A percentile compares a stretch with the other conserved stretches of the same genome.
Evolutionary conservation across 2,329 filamentous ascomycete genomes (phyloP).

Genomic region (Curvularia verruculosa): DNA sequence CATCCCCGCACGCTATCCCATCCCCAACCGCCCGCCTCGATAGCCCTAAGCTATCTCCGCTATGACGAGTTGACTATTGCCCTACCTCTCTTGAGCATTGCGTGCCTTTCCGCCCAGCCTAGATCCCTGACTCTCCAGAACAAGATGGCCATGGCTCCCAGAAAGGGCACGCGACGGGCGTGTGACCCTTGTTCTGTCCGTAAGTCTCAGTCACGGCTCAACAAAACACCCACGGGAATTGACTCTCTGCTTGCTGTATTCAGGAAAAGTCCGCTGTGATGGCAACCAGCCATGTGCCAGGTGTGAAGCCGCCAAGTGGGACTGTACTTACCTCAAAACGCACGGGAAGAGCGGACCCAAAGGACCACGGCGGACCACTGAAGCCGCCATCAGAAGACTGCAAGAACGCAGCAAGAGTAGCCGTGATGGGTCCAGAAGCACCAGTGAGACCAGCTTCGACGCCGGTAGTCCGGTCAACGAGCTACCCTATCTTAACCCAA

Average conservation of each 20-base stretch:
- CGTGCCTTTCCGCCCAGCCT: constrained; percentile 22
- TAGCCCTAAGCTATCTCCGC: constrained; percentile 17
- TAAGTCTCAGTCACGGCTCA: constrained; percentile 2
- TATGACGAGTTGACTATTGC: constrained; percentile 30
- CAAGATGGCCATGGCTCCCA: constrained; percentile 38
- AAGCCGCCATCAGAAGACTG: constrained; percentile 43
- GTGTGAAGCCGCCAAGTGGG: constrained; percentile 44
- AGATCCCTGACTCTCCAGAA: constrained; percentile 16
- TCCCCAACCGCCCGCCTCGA: constrained; percentile 5
- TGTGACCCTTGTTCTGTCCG: constrained; percentile 47
- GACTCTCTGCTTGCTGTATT: not conserved
- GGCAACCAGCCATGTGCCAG: constrained; percentile 44
- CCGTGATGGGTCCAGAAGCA: constrained; percentile 34
- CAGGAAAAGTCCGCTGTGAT: constrained; percentile 42
- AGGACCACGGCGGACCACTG: constrained; percentile 43
- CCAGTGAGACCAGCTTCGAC: constrained; percentile 44
- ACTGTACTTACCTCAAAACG: constrained; percentile 47
- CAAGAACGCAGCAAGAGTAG: constrained; percentile 40
- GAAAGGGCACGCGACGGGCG: constrained; percentile 45
- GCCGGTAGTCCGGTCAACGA: constrained; percentile 39
- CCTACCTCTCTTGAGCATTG: constrained; percentile 20
- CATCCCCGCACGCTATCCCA: constrained; percentile 16
- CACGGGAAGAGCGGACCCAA: constrained; percentile 47
- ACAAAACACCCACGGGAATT: not conserved
- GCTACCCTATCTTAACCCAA: constrained; percentile 30